Evolutionary conservation across 1,284 basidiomycete species (phyloP).

Genomic region (Caloboletus inedulis): DNA sequence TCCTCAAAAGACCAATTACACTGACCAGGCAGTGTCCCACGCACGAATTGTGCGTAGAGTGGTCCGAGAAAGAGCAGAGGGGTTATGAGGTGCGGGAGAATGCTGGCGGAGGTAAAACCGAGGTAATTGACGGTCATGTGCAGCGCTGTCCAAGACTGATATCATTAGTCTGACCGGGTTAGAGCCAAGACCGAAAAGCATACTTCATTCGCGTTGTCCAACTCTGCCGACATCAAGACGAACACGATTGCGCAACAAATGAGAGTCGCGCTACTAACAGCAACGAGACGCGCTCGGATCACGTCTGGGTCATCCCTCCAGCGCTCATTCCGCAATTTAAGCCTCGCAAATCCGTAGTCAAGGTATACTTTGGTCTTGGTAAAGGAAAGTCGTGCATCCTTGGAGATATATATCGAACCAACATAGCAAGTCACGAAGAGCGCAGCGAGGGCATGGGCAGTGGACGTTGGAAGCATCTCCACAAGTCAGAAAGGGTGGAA

Average conservation of each 20-base stretch:
- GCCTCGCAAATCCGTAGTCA: constrained; percentile 31
- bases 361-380: constrained; percentile 26
- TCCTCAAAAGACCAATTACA: constrained; percentile 44
- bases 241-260: constrained; percentile 48
- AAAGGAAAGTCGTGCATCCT: constrained; percentile 52
- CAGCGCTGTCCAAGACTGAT: constrained; percentile 17
- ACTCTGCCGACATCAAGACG: constrained; percentile 35
- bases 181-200: constrained; percentile 16
- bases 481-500: constrained; percentile 1
- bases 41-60: constrained; percentile 63
- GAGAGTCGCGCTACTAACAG: constrained; percentile 56
- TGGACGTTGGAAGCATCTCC: constrained; percentile 28
- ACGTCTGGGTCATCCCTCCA: constrained; percentile 75
- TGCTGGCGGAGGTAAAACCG: constrained; percentile 23
- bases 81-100: constrained; percentile 65
- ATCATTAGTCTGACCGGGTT: constrained; percentile 10
- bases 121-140: constrained; percentile 17
- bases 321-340: constrained; percentile 38
- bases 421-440: constrained; percentile 55
- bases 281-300: constrained; percentile 62
- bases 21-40: constrained; percentile 61
- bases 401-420: constrained; percentile 61
- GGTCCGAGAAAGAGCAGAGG: constrained; percentile 85
- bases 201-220: constrained; percentile 31
- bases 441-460: constrained; percentile 48